Evolutionary conservation across 768 basidiomycete species (phyloP).

Genomic region (Macrolepiota albuminosa): DNA sequence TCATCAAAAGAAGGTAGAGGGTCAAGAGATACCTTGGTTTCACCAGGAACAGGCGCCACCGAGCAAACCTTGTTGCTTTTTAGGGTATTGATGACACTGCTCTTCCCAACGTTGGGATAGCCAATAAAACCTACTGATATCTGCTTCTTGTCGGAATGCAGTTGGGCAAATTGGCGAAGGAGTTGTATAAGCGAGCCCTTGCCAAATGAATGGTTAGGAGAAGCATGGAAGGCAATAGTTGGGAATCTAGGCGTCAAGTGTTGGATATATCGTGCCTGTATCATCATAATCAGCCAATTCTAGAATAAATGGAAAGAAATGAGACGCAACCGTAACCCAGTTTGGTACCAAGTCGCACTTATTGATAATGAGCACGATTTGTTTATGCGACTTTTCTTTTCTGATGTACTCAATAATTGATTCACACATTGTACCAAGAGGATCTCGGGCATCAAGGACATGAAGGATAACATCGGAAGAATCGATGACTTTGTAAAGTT

Average conservation of each 20-base stretch:
- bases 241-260: constrained; percentile 93
- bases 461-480: constrained; percentile 97
- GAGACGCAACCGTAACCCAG: constrained; percentile 87
- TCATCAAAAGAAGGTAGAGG: neutral
- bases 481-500: constrained; percentile 98
- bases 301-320: constrained; percentile 4
- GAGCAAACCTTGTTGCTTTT: constrained; percentile 97
- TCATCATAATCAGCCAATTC: neutral
- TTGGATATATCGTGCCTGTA: constrained; percentile 90
- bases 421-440: constrained; percentile 91
- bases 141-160: constrained; percentile 99
- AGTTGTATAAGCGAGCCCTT: constrained; percentile 98
- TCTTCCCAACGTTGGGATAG: constrained; percentile 98
- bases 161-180: constrained; percentile 91
- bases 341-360: constrained; percentile 98
- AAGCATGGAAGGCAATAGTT: constrained; percentile 97
- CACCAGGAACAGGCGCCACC: constrained; percentile 95
- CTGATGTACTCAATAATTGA: constrained; percentile 88
- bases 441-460: constrained; percentile 93
- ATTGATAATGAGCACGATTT: constrained; percentile 94
- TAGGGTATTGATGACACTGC: constrained; percentile 95
- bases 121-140: constrained; percentile 98
- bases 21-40: constrained; percentile 68
- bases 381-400: constrained; percentile 97
- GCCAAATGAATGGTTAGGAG: constrained; percentile 98